Evolutionary conservation across 352 stramenopile genomes (phyloP).

Genomic region (Phytopythium chamaehyphon): DNA sequence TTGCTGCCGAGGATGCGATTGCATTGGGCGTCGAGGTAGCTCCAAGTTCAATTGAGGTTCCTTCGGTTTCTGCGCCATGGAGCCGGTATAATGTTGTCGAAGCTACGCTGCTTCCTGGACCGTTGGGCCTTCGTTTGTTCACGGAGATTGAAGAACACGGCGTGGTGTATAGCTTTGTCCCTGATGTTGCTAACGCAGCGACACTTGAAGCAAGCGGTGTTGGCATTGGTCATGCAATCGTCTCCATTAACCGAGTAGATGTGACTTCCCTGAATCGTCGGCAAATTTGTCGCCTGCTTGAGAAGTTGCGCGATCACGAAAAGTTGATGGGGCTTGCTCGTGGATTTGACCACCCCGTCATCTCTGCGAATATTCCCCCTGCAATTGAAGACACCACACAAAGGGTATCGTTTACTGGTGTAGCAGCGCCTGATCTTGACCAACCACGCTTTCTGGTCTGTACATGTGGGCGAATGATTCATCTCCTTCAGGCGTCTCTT

Average conservation of each 20-base stretch:
- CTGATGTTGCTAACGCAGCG: constrained; percentile 35
- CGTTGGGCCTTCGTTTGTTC: constrained; percentile 56
- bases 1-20: too few species aligned
- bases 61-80: constrained; percentile 11
- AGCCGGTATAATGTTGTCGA: constrained; percentile 25
- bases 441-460: constrained; percentile 51
- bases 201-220: constrained; percentile 31
- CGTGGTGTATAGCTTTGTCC: constrained; percentile 50
- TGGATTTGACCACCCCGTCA: constrained; percentile 20
- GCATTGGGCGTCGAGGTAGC: background rate
- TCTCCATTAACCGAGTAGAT: constrained; percentile 55
- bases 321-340: constrained; percentile 53
- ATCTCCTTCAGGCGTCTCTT: constrained; percentile 43
- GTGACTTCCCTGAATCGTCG: constrained; percentile 29
- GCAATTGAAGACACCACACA: too few species aligned
- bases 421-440: constrained; percentile 17
- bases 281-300: constrained; percentile 41
- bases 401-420: too few species aligned
- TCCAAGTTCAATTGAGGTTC: background rate
- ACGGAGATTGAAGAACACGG: constrained; percentile 51
- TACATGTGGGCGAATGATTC: constrained; percentile 48
- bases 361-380: background rate
- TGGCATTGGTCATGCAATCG: constrained; percentile 32
- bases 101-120: constrained; percentile 31
- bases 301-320: constrained; percentile 42